These are phyloP conservation scores for Cyclostephanos tholiformis DNA, from an alignment of 108 stramenopile genomes.

Conservation along the genomic window DNA sequence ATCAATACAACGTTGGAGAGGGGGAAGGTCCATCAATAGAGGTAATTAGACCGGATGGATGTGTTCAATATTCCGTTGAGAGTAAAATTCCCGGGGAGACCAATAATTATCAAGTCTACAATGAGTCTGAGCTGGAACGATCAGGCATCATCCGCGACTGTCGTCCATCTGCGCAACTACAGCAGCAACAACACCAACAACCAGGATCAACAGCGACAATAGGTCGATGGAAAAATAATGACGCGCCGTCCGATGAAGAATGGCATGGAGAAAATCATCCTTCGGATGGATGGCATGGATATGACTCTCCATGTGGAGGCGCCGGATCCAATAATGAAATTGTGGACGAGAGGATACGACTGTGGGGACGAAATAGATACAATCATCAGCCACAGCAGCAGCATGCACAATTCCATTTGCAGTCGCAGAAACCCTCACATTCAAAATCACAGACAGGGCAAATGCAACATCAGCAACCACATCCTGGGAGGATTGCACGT, in stretches of 20 bases:
- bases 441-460: neutral
- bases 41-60: neutral
- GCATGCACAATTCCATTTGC: neutral
- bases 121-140: neutral
- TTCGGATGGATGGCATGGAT: neutral
- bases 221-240: conserved; percentile 19
- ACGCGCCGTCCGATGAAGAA: conserved; percentile 28
- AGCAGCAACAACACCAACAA: neutral
- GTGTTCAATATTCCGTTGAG: neutral
- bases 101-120: conserved; percentile 3
- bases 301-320: neutral
- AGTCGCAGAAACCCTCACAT: neutral
- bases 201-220: neutral
- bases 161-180: neutral
- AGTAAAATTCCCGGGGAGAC: neutral
- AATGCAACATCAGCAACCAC: conserved; percentile 3
- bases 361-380: neutral
- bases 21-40: neutral
- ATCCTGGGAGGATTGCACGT: neutral
- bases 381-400: neutral
- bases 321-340: neutral
- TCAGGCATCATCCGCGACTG: neutral
- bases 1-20: neutral
- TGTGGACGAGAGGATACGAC: neutral
- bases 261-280: conserved; percentile 3